Percentiles rank a stretch among this genome's conserved stretches.
Conservation (phyloP, 805 yeast genomes). For the Ogataea naganishii region DNA sequence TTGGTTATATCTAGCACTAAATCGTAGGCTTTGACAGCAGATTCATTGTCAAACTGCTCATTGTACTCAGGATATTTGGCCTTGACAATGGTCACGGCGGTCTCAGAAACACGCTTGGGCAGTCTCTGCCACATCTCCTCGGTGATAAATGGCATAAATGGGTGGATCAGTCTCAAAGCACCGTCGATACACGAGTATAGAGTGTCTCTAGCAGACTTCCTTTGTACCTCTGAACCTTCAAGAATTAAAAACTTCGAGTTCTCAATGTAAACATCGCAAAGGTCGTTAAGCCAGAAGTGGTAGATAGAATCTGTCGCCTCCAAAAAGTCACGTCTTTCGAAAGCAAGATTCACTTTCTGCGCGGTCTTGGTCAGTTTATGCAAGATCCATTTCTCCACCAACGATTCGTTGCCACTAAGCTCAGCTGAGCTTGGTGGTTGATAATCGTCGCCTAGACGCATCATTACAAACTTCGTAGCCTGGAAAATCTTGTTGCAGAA, state of each 20-base stretch:
- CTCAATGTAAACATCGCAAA: slow-evolving; percentile 97
- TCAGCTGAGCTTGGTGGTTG: slow-evolving; percentile 59
- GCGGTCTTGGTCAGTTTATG: slow-evolving; percentile 73
- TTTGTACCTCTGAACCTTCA: slow-evolving; percentile 82
- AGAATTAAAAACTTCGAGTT: slow-evolving; percentile 88
- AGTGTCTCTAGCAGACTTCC: slow-evolving; percentile 88
- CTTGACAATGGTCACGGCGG: slow-evolving; percentile 60
- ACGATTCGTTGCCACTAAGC: slow-evolving; percentile 70
- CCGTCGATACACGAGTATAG: slow-evolving; percentile 88
- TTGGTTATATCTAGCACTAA: slow-evolving; percentile 79
- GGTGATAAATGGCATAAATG: slow-evolving; percentile 95
- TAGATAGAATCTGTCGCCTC: slow-evolving; percentile 82
- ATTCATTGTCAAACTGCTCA: slow-evolving; percentile 49
- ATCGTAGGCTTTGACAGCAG: slow-evolving; percentile 71
- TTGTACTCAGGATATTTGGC: slow-evolving; percentile 72
- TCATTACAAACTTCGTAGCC: slow-evolving; percentile 93
- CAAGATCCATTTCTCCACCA: slow-evolving; percentile 95
- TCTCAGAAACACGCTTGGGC: slow-evolving; percentile 75
- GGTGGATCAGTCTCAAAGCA: slow-evolving; percentile 87
- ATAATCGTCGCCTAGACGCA: slow-evolving; percentile 87
- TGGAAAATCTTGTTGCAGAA: slow-evolving; percentile 99
- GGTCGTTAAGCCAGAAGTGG: slow-evolving; percentile 88
- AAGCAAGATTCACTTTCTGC: slow-evolving; percentile 48
- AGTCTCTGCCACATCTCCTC: slow-evolving; percentile 99
- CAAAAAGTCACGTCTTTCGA: slow-evolving; percentile 84